phyloP scores from a whole-genome alignment of 148 eudicot species.

The Nepenthes gracilis region DNA sequence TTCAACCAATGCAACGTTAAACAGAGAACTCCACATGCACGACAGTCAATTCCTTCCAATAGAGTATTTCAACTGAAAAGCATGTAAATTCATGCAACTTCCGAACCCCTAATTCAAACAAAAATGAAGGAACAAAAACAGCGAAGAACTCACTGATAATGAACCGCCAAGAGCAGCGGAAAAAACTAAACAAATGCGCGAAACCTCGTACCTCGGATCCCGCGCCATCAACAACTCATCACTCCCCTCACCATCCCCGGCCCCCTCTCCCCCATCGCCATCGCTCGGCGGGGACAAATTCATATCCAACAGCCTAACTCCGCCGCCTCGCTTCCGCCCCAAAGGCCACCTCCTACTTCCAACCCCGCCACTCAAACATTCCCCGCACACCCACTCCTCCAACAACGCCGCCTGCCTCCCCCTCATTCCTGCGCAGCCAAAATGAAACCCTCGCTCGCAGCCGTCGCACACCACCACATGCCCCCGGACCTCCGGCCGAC shows the following conservation, averaged over 20 bases:
- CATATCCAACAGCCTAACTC: conserved; percentile 19
- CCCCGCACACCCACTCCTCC: conserved; percentile 42
- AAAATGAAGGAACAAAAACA: neutral
- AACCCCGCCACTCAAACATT: conserved; percentile 16
- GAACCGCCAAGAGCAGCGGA: conserved; percentile 2
- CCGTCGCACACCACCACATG: conserved; percentile 35
- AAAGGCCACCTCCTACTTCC: conserved; percentile 32
- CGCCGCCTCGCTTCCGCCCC: conserved; percentile 19
- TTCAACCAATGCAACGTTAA: neutral
- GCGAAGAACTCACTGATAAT: conserved; percentile 9
- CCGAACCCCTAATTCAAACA: neutral
- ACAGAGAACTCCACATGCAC: neutral
- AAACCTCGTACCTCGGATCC: conserved; percentile 20
- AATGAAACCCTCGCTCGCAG: conserved; percentile 51
- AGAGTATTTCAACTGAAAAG: too few species aligned
- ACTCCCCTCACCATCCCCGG: neutral
- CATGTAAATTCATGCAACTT: too few species aligned
- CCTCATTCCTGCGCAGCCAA: conserved; percentile 19
- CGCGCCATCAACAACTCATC: neutral
- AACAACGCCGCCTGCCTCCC: conserved; percentile 6
- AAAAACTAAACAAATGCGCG: conserved; percentile 5
- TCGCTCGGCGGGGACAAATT: conserved; percentile 36
- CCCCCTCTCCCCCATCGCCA: conserved; percentile 15
- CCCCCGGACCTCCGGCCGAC: conserved; percentile 8
- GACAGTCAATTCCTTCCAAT: too few species aligned